Base-by-base conservation (phyloP, 805 yeast species). In the Isabelozyma gotoi region DNA sequence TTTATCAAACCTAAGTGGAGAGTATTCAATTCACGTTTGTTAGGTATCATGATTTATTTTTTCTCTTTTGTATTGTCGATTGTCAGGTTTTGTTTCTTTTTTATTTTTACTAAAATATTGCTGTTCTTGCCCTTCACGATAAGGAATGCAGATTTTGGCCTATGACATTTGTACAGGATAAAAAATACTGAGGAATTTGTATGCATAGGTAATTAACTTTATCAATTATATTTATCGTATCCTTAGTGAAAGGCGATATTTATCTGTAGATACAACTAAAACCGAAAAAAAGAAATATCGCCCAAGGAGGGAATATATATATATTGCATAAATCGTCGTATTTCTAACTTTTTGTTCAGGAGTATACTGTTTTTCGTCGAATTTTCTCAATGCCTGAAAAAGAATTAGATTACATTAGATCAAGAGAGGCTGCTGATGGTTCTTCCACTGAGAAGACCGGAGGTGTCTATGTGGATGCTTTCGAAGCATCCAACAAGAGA, bases 321-420 rank as follows among this genome's bases (percentile, higher is more conserved):
- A n/a, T n/a, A n/a, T n/a, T n/a, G n/a, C n/a, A n/a, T 24, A 24
- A 24, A 24, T 24, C 29, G 2, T 24, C 12, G 29, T 10, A 24
- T 10, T 24, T 24, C 29, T 24, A 24, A n/a, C n/a, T 24, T 24
- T 24, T 24, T 24, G 29, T 2, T 24, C n/a, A n/a, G n/a, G n/a
- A n/a, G n/a, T n/a, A n/a, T 24, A 10, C 7, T 24, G 29, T 1
- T 24, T 24, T 24, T 24, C 12, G 29, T 20, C 8, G 8, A 7
- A 20, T 20, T 8, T 20, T 20, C 8, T 8, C 17, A 15, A 68
- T 69, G 75, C 68, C 67, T 32, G 69, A 62, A 50, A 71, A 71
- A 56, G 76, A 71, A 50, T 58, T 71, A 44, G 56, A 65, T 39
- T 71, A 70, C 53, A 56, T 71, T 38, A 62, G 68, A 46, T 68